A percentile compares a stretch with the other conserved stretches of the same genome.
phyloP scores from a whole-genome alignment of 257 asterid species.

The Plantago ovata region DNA sequence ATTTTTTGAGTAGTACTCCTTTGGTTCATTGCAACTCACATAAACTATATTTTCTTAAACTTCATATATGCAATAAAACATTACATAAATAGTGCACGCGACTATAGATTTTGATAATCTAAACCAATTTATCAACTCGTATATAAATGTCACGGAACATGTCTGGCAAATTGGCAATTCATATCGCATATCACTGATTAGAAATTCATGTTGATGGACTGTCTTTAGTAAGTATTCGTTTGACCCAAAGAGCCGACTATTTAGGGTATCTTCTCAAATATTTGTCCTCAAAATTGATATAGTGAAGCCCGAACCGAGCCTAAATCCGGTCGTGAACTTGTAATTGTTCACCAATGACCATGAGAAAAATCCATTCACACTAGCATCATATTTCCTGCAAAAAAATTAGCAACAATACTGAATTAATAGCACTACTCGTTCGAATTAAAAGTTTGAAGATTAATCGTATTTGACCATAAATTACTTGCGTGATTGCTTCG shows the following conservation, averaged over 20 bases:
- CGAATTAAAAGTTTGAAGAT: neutral
- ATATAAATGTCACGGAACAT: no score
- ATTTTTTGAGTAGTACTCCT: no score
- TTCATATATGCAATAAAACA: no score
- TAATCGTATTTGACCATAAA: neutral
- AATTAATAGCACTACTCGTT: no score
- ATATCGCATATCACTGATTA: conserved; percentile 21
- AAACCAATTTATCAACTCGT: no score
- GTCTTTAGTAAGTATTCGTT: conserved; percentile 13
- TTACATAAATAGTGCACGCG: no score
- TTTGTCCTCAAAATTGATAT: conserved; percentile 28
- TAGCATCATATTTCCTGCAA: conserved; percentile 37
- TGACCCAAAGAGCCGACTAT: conserved; percentile 44
- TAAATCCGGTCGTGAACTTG: conserved; percentile 30
- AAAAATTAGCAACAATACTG: no score
- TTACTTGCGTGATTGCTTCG: conserved; percentile 28
- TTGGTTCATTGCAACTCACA: no score
- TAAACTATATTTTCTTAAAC: no score
- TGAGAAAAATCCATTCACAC: conserved; percentile 38
- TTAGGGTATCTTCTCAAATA: conserved; percentile 28
- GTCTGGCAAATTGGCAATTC: no score
- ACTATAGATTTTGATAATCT: no score
- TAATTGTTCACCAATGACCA: conserved; percentile 43
- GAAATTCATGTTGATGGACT: conserved; percentile 8
- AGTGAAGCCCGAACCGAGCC: conserved; percentile 34